phyloP scores from a whole-genome alignment of 2,329 filamentous ascomycete genomes.

The Sclerotinia subarctica region DNA sequence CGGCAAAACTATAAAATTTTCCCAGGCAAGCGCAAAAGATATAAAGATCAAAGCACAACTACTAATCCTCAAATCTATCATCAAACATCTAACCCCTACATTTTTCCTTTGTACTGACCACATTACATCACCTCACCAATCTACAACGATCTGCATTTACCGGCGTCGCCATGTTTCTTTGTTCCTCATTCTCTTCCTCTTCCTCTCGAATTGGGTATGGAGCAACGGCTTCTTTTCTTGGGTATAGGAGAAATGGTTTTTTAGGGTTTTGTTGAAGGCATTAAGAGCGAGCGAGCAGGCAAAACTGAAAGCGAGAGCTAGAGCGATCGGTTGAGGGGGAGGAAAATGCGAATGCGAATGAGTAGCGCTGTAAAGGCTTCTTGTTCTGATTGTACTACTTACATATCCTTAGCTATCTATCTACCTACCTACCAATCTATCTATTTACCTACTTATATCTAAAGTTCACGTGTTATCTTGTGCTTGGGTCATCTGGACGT shows the following conservation, averaged over 20 bases:
- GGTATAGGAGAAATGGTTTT: constrained; percentile 11
- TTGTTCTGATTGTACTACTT: constrained; percentile 10
- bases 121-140: neutral
- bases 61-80: neutral
- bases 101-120: neutral
- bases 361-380: neutral
- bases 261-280: neutral
- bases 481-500: neutral
- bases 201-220: constrained; percentile 1
- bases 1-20: neutral
- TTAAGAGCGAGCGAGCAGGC: neutral
- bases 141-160: constrained; percentile 1
- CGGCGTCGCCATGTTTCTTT: neutral
- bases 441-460: neutral
- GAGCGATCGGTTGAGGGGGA: neutral
- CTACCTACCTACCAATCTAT: neutral
- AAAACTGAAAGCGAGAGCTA: neutral
- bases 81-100: neutral
- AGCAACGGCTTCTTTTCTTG: neutral
- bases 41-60: neutral
- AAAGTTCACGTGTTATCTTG: neutral
- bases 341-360: constrained; percentile 1
- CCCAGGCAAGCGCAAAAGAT: neutral
- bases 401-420: constrained; percentile 9
- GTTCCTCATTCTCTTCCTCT: neutral